Conservation (phyloP, 1,284 basidiomycete species). For the Anthracocystis panici-leucophaei region DNA sequence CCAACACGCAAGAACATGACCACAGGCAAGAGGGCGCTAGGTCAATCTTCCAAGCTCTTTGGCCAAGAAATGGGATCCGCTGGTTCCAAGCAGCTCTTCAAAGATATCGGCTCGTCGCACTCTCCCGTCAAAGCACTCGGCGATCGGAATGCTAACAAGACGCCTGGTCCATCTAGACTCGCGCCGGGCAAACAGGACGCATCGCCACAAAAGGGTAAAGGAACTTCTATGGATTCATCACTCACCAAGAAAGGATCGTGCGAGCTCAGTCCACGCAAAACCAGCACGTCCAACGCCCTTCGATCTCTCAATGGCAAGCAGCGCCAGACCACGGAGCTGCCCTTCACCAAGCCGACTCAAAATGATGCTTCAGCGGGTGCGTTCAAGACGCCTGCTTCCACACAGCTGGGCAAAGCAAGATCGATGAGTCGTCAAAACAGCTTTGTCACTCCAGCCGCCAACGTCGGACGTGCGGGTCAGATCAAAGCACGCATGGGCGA, state of each 20-base stretch:
- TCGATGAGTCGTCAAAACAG: constrained; percentile 43
- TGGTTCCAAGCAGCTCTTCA: constrained; percentile 48
- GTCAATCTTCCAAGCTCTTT: constrained; percentile 30
- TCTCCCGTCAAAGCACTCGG: constrained; percentile 47
- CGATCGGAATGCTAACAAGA: constrained; percentile 39
- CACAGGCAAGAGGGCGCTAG: constrained; percentile 37
- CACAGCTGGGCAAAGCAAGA: constrained; percentile 24
- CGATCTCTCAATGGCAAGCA: constrained; percentile 49
- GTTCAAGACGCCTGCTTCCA: constrained; percentile 41
- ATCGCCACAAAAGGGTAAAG: constrained; percentile 27
- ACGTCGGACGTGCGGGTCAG: constrained; percentile 59
- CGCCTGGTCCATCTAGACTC: constrained; percentile 31
- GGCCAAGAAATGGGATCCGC: constrained; percentile 25
- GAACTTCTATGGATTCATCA: constrained; percentile 11
- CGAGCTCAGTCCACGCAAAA: constrained; percentile 43
- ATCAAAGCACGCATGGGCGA: constrained; percentile 63
- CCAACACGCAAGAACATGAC: constrained; percentile 48
- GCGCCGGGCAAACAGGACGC: constrained; percentile 18
- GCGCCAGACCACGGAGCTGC: constrained; percentile 24
- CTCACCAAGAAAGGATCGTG: constrained; percentile 27
- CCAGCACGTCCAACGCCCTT: constrained; percentile 26
- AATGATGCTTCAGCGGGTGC: constrained; percentile 5
- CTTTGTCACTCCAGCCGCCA: constrained; percentile 62
- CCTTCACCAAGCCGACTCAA: constrained; percentile 36
- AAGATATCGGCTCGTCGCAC: constrained; percentile 26